phyloP scores from a whole-genome alignment of 192 early-diverging fungal genomes.

The Borealophlyctis nickersoniae region DNA sequence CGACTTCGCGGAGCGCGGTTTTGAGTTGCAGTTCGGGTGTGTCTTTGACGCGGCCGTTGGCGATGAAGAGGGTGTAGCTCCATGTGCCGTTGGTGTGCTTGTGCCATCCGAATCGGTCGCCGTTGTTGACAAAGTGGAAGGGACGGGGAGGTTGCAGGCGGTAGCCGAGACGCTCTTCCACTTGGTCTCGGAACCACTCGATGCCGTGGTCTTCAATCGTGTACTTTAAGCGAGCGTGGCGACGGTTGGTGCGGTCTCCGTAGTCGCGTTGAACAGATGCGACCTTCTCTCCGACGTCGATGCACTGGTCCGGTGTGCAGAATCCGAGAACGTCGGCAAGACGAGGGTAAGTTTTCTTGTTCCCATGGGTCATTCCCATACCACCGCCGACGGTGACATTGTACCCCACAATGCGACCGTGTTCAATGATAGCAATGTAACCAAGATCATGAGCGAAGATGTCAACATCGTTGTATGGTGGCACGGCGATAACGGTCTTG shows the following conservation, averaged over 20 bases:
- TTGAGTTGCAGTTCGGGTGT: constrained; percentile 65
- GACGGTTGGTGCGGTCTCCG: constrained; percentile 95
- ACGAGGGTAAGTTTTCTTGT: constrained; percentile 95
- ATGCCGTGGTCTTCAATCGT: constrained; percentile 94
- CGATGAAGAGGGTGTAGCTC: constrained; percentile 86
- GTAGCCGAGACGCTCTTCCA: constrained; percentile 79
- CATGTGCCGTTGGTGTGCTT: constrained; percentile 63
- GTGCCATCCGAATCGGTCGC: constrained; percentile 94
- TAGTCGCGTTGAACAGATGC: constrained; percentile 91
- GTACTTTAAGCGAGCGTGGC: constrained; percentile 98
- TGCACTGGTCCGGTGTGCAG: constrained; percentile 70
- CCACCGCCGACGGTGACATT: constrained; percentile 94
- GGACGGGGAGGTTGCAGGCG: constrained; percentile 63
- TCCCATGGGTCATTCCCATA: constrained; percentile 98
- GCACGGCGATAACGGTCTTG: constrained; percentile 93
- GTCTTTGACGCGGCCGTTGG: constrained; percentile 90
- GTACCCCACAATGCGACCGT: constrained; percentile 78
- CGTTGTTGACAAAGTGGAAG: constrained; percentile 81
- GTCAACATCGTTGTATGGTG: constrained; percentile 96
- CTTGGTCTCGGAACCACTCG: constrained; percentile 84
- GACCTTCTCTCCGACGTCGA: constrained; percentile 84
- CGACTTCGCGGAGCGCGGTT: constrained; percentile 76
- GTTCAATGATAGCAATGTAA: constrained; percentile 83
- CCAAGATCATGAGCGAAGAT: constrained; percentile 95
- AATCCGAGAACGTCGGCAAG: constrained; percentile 78